Percentiles rank a stretch among this genome's conserved stretches.
These are phyloP conservation scores for Coemansia sp. DNA, from an alignment of 192 early-diverging fungal species.

Conservation along the genomic window DNA sequence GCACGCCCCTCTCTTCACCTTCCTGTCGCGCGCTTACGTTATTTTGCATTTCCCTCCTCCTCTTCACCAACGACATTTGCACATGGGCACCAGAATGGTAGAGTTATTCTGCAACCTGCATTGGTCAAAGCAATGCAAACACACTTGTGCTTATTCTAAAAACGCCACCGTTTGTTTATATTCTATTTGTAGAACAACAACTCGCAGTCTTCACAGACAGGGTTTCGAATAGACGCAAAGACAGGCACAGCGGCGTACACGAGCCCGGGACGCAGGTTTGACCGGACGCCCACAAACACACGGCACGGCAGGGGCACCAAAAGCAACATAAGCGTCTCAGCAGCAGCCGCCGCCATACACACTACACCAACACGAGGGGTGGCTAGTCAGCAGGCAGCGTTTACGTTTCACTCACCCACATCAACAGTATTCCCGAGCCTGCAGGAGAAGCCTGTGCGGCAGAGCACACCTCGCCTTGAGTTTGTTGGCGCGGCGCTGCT, in stretches of 20 bases:
- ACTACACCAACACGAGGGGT: constrained; percentile 15
- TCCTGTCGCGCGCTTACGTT: too few relatives aligned
- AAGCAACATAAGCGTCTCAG: not conserved
- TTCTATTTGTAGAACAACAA: too few relatives aligned
- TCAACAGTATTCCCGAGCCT: constrained; percentile 26
- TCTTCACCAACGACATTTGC: too few relatives aligned
- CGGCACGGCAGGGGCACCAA: constrained; percentile 12
- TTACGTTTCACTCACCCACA: constrained; percentile 29
- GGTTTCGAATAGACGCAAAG: constrained; percentile 5
- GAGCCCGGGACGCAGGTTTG: constrained; percentile 31
- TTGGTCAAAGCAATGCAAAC: too few relatives aligned
- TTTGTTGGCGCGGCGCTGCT: constrained; percentile 51
- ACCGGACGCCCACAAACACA: constrained; percentile 33
- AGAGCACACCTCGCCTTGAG: constrained; percentile 21
- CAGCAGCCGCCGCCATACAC: constrained; percentile 11
- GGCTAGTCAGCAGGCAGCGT: constrained; percentile 12
- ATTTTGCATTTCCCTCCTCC: too few relatives aligned
- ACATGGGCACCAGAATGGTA: too few relatives aligned
- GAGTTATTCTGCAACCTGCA: too few relatives aligned
- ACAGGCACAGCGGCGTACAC: constrained; percentile 2
- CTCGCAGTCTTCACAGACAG: constrained; percentile 2
- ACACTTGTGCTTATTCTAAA: too few relatives aligned
- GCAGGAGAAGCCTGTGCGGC: constrained; percentile 7
- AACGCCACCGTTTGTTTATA: too few relatives aligned
- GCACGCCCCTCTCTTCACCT: too few relatives aligned